phyloP scores from a whole-genome alignment of 306 rosid species.

The Castanea mollissima region DNA sequence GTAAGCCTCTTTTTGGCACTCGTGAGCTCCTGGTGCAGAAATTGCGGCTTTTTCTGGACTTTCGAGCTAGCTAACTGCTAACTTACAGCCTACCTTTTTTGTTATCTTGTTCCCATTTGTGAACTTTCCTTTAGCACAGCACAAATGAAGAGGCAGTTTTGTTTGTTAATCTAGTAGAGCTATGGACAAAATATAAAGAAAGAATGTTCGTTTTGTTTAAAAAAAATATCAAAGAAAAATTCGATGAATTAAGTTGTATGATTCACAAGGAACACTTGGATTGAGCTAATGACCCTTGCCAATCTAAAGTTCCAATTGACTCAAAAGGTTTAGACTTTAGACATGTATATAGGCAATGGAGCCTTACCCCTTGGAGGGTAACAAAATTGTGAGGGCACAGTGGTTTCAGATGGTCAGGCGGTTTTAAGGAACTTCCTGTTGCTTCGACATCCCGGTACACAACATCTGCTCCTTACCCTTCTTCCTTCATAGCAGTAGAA shows the following conservation, averaged over 20 bases:
- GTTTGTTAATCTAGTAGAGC: conserved; percentile 24
- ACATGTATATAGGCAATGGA: too few relatives aligned
- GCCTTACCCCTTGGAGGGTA: too few relatives aligned
- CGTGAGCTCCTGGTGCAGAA: conserved; percentile 66
- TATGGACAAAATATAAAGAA: conserved; percentile 25
- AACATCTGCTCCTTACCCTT: too few relatives aligned
- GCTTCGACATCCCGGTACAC: too few relatives aligned
- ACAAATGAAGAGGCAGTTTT: conserved; percentile 14
- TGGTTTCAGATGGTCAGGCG: too few relatives aligned
- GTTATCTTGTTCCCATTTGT: conserved; percentile 2
- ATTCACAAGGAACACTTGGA: background rate
- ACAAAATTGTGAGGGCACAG: too few relatives aligned
- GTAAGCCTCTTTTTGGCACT: conserved; percentile 59
- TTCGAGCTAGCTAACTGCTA: conserved; percentile 54
- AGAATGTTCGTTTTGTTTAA: background rate
- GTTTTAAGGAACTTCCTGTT: too few relatives aligned
- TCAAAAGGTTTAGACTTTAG: too few relatives aligned
- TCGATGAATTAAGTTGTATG: background rate
- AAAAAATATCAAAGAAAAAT: background rate
- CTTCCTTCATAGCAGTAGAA: too few relatives aligned
- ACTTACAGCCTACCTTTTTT: background rate
- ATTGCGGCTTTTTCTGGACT: conserved; percentile 71
- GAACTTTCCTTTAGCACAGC: conserved; percentile 27
- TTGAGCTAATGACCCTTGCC: background rate
- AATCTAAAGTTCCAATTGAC: too few relatives aligned